phyloP scores from a whole-genome alignment of 2,329 filamentous ascomycete species.

The Alternaria dauci region DNA sequence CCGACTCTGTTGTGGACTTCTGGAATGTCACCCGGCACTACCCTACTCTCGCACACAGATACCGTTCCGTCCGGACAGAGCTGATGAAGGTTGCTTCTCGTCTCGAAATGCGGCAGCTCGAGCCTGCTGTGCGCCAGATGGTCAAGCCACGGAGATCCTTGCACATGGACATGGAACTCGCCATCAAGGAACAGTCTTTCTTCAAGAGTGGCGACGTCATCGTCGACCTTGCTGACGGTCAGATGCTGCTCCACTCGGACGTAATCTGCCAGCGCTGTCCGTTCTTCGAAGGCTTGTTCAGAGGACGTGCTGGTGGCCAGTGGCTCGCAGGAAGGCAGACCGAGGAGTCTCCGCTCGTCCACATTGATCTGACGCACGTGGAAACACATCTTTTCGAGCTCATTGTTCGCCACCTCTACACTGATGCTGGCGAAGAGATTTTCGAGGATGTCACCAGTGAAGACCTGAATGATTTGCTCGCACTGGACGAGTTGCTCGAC shows the following conservation, averaged over 20 bases:
- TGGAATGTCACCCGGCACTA: conserved; percentile 81
- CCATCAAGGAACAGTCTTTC: conserved; percentile 73
- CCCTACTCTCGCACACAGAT: conserved; percentile 72
- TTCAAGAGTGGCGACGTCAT: conserved; percentile 82
- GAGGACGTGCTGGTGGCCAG: conserved; percentile 82
- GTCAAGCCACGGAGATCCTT: conserved; percentile 69
- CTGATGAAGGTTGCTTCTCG: conserved; percentile 84
- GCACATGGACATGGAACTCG: conserved; percentile 73
- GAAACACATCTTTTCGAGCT: conserved; percentile 75
- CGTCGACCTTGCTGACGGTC: conserved; percentile 78
- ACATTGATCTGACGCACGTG: conserved; percentile 85
- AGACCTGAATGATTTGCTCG: conserved; percentile 57
- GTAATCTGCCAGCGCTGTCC: conserved; percentile 85
- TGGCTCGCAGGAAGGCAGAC: conserved; percentile 81
- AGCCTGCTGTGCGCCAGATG: conserved; percentile 80
- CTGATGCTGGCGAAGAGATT: conserved; percentile 79
- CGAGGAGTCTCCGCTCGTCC: conserved; percentile 61
- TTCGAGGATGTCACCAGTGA: conserved; percentile 78
- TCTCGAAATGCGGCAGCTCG: conserved; percentile 75
- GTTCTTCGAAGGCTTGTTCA: conserved; percentile 90
- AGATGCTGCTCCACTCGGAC: conserved; percentile 76
- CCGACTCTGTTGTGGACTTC: conserved; percentile 79
- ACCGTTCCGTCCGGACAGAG: conserved; percentile 81
- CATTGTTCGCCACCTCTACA: conserved; percentile 83
- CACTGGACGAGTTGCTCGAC: conserved; percentile 83